Percentiles rank a stretch among this genome's conserved stretches.
Conservation (phyloP, 345 rosid species). For the Xanthoceras sorbifolium region DNA sequence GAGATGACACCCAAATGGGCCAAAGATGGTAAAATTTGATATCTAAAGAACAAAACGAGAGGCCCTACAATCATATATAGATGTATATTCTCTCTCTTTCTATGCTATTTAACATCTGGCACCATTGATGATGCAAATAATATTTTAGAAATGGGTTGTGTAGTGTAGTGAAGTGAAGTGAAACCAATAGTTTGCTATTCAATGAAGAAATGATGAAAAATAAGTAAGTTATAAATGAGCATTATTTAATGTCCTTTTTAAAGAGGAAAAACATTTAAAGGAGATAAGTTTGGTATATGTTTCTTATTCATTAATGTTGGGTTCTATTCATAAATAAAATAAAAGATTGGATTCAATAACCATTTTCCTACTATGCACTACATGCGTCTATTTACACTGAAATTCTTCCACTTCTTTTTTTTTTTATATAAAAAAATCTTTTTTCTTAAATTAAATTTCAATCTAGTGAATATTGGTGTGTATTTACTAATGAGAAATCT, state of each 20-base stretch:
- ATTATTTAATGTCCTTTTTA: slow-evolving; percentile 8
- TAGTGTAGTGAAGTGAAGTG: neutral
- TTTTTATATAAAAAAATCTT: too few species aligned
- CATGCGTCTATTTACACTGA: neutral
- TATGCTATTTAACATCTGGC: neutral
- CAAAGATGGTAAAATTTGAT: slow-evolving; percentile 14
- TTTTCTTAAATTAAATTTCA: too few species aligned
- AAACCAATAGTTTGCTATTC: slow-evolving; percentile 20
- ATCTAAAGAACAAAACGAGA: slow-evolving; percentile 17
- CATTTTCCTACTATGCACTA: neutral
- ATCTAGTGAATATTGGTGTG: too few species aligned
- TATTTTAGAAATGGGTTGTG: neutral
- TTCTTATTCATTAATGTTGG: neutral
- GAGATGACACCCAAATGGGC: slow-evolving; percentile 15
- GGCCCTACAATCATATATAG: slow-evolving; percentile 23
- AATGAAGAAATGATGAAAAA: slow-evolving; percentile 12
- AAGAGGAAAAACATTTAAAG: neutral
- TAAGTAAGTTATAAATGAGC: neutral
- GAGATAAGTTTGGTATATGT: neutral
- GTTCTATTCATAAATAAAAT: neutral
- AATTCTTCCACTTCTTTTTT: neutral
- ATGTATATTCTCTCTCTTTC: neutral
- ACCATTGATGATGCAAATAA: slow-evolving; percentile 3
- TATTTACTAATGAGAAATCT: too few species aligned
- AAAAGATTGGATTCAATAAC: neutral